Evolutionary conservation across 176 grass and related monocot species (phyloP), one percentile per base, ranked within the genome.

Genomic region (Chrysopogon serrulatus): DNA sequence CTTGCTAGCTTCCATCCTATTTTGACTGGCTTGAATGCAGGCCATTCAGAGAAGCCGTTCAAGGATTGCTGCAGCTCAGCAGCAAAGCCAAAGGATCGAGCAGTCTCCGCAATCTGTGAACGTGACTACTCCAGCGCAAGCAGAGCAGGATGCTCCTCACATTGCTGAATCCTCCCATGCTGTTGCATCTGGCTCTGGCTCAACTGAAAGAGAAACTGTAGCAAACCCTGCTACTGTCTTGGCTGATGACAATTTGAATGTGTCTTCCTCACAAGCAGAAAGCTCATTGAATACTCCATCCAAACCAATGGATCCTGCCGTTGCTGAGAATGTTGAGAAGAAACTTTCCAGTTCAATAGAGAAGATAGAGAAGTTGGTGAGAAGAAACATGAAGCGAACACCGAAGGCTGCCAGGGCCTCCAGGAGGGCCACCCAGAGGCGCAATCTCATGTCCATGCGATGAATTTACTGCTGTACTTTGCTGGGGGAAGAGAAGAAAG

Each of bases 361-460:
- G 53, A 86, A 93, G 80, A 71, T 97, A 41, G 91, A 97, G 86
- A 93, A 76, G 84, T 83, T 93, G 39, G 91, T 91, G 68, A 93
- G 69, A 40, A 83, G 61, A 79, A 97, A 91, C 83, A 10, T 91
- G 83, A 96, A 90, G 83, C 79, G 70, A 72, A 89, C 71, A 54
- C 71, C 82, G 15, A 80, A 82, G 67, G 57, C 76, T 57, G 85
- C 87, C 80, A 70, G 75, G 70, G 79, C 84, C 71, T 90, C 83
- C 31, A 96, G 79, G 80, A 89, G 82, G 86, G 86, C 73, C 15
- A 54, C 28, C 24, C 91, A 84, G 66, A 78, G 79, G 41, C 91
- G 83, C 51, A 85, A 73, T 43, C 90, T 96, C 51, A 93, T 93
- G 90, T 96, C 94, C 48, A 89, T 96, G 93, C 93, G 93, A 81